These are phyloP conservation scores for Domatiomyces globalis DNA, from an alignment of 2,329 filamentous ascomycete genomes.

Conservation along the genomic window DNA sequence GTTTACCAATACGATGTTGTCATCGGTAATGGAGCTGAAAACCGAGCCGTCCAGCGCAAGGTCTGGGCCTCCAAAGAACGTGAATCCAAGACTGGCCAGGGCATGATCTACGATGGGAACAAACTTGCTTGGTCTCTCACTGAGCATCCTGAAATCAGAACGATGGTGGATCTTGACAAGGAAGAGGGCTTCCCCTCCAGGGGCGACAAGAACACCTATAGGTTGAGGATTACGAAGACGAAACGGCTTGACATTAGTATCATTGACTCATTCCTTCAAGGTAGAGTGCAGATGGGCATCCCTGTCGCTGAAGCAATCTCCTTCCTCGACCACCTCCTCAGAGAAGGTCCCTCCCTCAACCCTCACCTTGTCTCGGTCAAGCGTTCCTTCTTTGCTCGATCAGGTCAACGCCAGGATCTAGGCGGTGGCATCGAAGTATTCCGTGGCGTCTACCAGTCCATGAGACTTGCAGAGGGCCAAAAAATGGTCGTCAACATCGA, in stretches of 20 bases:
- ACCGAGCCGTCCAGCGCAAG: slow-evolving; percentile 55
- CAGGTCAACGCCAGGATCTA: slow-evolving; percentile 40
- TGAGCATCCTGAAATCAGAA: slow-evolving; percentile 33
- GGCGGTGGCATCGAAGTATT: slow-evolving; percentile 57
- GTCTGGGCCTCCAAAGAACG: slow-evolving; percentile 57
- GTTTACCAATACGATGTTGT: slow-evolving; percentile 75
- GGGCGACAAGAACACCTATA: slow-evolving; percentile 38
- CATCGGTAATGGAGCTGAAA: slow-evolving; percentile 49
- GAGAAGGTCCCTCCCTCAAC: slow-evolving; percentile 56
- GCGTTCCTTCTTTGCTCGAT: slow-evolving; percentile 61
- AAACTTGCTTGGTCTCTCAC: slow-evolving; percentile 61
- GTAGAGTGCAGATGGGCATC: slow-evolving; percentile 47
- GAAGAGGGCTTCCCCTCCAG: slow-evolving; percentile 37
- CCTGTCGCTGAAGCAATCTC: slow-evolving; percentile 67
- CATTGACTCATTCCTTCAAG: slow-evolving; percentile 52
- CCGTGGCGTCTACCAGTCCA: slow-evolving; percentile 79
- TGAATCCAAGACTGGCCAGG: slow-evolving; percentile 39
- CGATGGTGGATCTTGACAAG: slow-evolving; percentile 58
- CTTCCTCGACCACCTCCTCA: slow-evolving; percentile 80
- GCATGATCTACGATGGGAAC: slow-evolving; percentile 68
- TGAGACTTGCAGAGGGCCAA: slow-evolving; percentile 53
- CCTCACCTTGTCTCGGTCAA: slow-evolving; percentile 52
- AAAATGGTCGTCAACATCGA: slow-evolving; percentile 76
- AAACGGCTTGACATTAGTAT: slow-evolving; percentile 54
- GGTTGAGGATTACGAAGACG: slow-evolving; percentile 49